Evolutionary conservation across 164 flowering plant species (phyloP).

Genomic region (Chimonanthus salicifolius): DNA sequence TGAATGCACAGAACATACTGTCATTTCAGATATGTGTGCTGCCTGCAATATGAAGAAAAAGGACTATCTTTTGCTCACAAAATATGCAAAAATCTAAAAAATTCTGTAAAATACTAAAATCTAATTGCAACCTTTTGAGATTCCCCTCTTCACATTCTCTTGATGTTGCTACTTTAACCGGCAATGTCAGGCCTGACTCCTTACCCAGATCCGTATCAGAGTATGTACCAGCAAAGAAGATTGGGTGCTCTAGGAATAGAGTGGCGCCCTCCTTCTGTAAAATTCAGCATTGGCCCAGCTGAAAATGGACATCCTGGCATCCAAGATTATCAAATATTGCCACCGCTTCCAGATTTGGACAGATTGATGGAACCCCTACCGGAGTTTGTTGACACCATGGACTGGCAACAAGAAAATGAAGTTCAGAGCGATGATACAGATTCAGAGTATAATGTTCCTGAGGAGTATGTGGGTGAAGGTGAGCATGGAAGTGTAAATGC

Average conservation of each 20-base stretch:
- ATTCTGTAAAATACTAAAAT: too few relatives aligned
- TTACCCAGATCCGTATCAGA: constrained; percentile 92
- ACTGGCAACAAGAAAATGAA: constrained; percentile 84
- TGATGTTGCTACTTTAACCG: constrained; percentile 11
- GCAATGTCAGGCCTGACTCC: constrained; percentile 75
- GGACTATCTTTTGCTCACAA: not conserved
- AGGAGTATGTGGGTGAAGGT: constrained; percentile 60
- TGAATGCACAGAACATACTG: too few relatives aligned
- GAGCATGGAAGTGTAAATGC: constrained; percentile 55
- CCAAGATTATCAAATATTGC: constrained; percentile 59
- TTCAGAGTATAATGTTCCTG: constrained; percentile 79
- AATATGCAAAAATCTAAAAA: not conserved
- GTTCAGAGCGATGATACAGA: constrained; percentile 64
- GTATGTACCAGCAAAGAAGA: constrained; percentile 75
- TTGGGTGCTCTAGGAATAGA: constrained; percentile 82
- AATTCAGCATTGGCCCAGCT: constrained; percentile 62
- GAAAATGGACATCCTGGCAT: constrained; percentile 40
- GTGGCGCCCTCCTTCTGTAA: constrained; percentile 77
- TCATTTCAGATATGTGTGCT: too few relatives aligned
- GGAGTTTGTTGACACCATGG: constrained; percentile 58
- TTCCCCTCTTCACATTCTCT: not conserved
- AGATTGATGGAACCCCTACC: constrained; percentile 63
- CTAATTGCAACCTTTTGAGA: too few relatives aligned
- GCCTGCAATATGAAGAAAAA: too few relatives aligned
- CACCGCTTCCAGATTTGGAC: constrained; percentile 71